phyloP scores from a whole-genome alignment of 2,329 filamentous ascomycete genomes.

The Endoconidiophora polonica region DNA sequence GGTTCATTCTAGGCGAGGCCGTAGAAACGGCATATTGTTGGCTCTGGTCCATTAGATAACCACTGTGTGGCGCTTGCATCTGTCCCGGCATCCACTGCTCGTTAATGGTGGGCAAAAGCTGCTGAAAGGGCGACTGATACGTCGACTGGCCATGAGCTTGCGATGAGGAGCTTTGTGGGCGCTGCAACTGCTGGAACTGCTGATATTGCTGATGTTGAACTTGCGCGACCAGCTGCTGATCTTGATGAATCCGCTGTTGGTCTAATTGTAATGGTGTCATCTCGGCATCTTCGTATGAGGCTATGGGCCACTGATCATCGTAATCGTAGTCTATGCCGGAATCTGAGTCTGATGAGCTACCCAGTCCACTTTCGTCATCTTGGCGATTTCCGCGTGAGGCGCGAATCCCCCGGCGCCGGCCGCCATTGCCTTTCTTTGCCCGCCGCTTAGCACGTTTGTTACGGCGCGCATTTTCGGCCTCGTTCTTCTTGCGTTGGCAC shows the following conservation, averaged over 20 bases:
- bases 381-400: background rate
- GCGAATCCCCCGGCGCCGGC: background rate
- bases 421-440: background rate
- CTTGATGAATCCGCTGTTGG: background rate
- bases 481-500: conserved; percentile 8
- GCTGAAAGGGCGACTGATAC: too few relatives aligned
- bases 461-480: conserved; percentile 1
- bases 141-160: too few relatives aligned
- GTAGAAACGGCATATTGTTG: too few relatives aligned
- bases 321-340: conserved; percentile 2
- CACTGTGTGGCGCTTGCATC: too few relatives aligned
- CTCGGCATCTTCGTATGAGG: conserved; percentile 4
- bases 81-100: too few relatives aligned
- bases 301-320: conserved; percentile 7
- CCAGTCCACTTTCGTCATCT: background rate
- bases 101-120: too few relatives aligned
- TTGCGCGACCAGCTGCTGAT: background rate
- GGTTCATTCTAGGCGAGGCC: too few relatives aligned
- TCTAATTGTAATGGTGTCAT: background rate
- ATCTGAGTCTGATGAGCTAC: background rate
- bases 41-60: too few relatives aligned
- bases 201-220: background rate
- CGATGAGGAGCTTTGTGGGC: too few relatives aligned
- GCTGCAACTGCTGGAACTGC: background rate
- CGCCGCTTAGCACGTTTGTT: conserved; percentile 2